Evolutionary conservation across 768 basidiomycete genomes (phyloP), one percentile per base, ranked within the genome.

Genomic region (Sutorius australiensis): DNA sequence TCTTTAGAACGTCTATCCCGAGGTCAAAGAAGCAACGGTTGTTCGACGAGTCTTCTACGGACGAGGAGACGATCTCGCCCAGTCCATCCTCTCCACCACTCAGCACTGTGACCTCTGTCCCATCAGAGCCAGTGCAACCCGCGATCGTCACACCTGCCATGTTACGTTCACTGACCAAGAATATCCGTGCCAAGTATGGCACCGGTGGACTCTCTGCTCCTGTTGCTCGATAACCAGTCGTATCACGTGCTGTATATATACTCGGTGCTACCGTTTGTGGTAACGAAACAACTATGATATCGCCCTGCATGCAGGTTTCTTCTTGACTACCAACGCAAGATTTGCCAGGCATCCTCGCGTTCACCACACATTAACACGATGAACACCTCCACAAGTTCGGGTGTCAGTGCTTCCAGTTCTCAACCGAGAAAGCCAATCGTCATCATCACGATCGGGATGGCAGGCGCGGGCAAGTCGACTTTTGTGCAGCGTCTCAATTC

Each of bases 401-500:
- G 37, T 32, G 28, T 32, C 13, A 41, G 19, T 10, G 27, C 39
- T 19, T 37, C 48, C 3, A 31, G 50, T 34, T 62, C 55, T 9
- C 61, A 37, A 28, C 41, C 50, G 17, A 64, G 66, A 71, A 83
- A 90, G 63, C 91, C 93, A 1, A 78, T 86, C 7, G 84, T 89
- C 5, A 90, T 97, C 48, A 85, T 97, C 59, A 86, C 89, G 38
- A 95, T 97, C 56, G 94, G 94, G 19, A 95, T 95, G 92, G 95
- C 94, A 0, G 95, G 95, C 5, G 92, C 92, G 3, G 95, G 95
- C 55, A 98, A 98, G 75, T 98, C 97, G 6, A 98, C 95, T 3
- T 91, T 99, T 67, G 91, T 99, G 17, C 92, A 97, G 61, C 83
- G 92, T 32, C 86, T 98, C 51, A 98, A 95, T 69, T 89, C 95